Base-by-base conservation (phyloP, 345 rosid genomes). In the Arabis hirsuta region DNA sequence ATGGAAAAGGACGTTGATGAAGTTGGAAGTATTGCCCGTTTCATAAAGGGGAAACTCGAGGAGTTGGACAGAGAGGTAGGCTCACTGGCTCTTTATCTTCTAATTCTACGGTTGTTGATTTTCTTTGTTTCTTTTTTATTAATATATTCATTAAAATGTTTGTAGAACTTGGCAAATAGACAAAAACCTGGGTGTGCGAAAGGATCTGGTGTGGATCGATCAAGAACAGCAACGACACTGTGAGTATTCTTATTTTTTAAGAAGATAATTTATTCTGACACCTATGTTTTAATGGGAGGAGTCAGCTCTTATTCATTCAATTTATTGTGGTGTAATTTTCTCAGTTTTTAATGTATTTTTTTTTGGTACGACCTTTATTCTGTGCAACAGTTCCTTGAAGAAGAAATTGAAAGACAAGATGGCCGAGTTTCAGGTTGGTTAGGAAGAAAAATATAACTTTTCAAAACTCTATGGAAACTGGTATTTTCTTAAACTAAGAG, bases 1-100 rank as follows among this genome's bases (percentile, higher is more conserved):
- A 91, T 91, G 97, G 92, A 94, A 80, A 77, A 82, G 75, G 97
- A 94, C 56, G 82, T 94, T n/a, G 92, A 90, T 62, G 98, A 91
- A 84, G 98, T 91, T 56, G 94, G 97, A 73, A 94, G 89, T 74
- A 78, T 77, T 73, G 97, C 96, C 4, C 89, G 95, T 54, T 79
- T 65, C 67, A 87, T 81, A 60, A 91, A 91, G 80, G 86, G 87
- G 67, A 89, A 81, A 83, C 72, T 94, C 9, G 88, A 90, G 80
- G 90, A 85, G 70, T 65, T 88, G 72, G 90, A 89, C 81, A 83
- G 77, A 89, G 97, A 94, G 65, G 98, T 89, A 73, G 61, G 10
- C 3, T 14, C 34, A 13, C 50, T 70, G 32, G 55, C 62, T 64
- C 41, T 47, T 19, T 48, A n/a, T 70, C 55, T 63, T 56, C 36